These are phyloP conservation scores for Blastomyces silverae DNA, from an alignment of 2,329 filamentous ascomycete genomes.

Conservation along the genomic window DNA sequence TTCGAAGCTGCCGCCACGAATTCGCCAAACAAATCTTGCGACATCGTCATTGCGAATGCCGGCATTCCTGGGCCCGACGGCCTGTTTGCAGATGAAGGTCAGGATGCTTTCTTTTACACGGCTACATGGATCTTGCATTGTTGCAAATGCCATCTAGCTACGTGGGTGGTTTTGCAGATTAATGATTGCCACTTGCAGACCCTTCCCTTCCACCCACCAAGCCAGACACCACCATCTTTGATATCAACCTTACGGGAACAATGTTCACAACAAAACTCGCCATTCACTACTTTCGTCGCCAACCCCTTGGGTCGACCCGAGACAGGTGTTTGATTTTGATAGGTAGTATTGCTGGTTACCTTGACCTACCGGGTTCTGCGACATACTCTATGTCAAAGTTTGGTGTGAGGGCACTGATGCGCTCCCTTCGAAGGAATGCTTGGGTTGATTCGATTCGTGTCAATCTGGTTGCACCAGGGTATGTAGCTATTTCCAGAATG, in stretches of 20 bases:
- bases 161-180: background rate
- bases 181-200: conserved; percentile 9
- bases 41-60: conserved; percentile 32
- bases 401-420: conserved; percentile 37
- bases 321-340: conserved; percentile 33
- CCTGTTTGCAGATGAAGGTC: conserved; percentile 25
- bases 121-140: background rate
- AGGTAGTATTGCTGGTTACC: conserved; percentile 32
- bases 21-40: conserved; percentile 26
- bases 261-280: conserved; percentile 46
- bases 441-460: conserved; percentile 30
- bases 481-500: conserved; percentile 27
- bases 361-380: conserved; percentile 30
- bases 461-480: conserved; percentile 37
- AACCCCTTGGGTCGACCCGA: conserved; percentile 25
- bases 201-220: conserved; percentile 17
- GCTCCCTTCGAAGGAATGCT: conserved; percentile 30
- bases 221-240: conserved; percentile 33
- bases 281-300: conserved; percentile 34
- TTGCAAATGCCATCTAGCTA: background rate
- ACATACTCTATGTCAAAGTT: conserved; percentile 37
- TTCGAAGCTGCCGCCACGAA: conserved; percentile 27
- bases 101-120: background rate
- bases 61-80: conserved; percentile 29
- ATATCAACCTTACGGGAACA: conserved; percentile 39